Evolutionary conservation across 805 yeast genomes (phyloP).

Genomic region (Phaffomyces thermotolerans): DNA sequence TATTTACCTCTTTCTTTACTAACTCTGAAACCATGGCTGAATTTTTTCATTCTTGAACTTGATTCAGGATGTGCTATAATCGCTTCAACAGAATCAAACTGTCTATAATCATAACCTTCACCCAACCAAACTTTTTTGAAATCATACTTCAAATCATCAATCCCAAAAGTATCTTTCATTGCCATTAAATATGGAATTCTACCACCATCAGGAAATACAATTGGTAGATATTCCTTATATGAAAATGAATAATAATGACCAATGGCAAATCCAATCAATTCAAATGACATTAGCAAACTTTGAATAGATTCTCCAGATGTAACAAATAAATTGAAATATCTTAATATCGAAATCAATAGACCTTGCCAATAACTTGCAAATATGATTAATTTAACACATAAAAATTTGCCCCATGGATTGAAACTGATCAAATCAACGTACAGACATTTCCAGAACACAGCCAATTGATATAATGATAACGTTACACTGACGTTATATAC

Average conservation of each 20-base stretch:
- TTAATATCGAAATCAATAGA: slow-evolving; percentile 45
- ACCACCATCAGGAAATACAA: slow-evolving; percentile 59
- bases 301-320: slow-evolving; percentile 55
- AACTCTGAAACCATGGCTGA: slow-evolving; percentile 79
- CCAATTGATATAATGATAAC: slow-evolving; percentile 74
- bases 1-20: slow-evolving; percentile 65
- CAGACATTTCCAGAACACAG: slow-evolving; percentile 90
- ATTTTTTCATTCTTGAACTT: slow-evolving; percentile 54
- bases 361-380: slow-evolving; percentile 99
- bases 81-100: slow-evolving; percentile 76
- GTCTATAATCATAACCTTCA: slow-evolving; percentile 68
- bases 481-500: slow-evolving; percentile 77
- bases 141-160: slow-evolving; percentile 74
- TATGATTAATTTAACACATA: slow-evolving; percentile 87
- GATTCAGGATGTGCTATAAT: slow-evolving; percentile 63
- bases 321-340: slow-evolving; percentile 33
- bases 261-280: slow-evolving; percentile 76
- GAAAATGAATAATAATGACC: slow-evolving; percentile 88
- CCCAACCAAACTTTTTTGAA: slow-evolving; percentile 63
- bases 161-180: slow-evolving; percentile 65
- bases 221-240: slow-evolving; percentile 59
- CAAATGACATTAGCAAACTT: slow-evolving; percentile 73
- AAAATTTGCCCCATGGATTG: slow-evolving; percentile 86
- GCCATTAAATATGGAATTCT: slow-evolving; percentile 59
- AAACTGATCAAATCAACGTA: slow-evolving; percentile 67